Percentiles rank a stretch among this genome's conserved stretches.
Evolutionary conservation across 2,329 filamentous ascomycete genomes (phyloP).

Genomic region (Piedraia hortae): DNA sequence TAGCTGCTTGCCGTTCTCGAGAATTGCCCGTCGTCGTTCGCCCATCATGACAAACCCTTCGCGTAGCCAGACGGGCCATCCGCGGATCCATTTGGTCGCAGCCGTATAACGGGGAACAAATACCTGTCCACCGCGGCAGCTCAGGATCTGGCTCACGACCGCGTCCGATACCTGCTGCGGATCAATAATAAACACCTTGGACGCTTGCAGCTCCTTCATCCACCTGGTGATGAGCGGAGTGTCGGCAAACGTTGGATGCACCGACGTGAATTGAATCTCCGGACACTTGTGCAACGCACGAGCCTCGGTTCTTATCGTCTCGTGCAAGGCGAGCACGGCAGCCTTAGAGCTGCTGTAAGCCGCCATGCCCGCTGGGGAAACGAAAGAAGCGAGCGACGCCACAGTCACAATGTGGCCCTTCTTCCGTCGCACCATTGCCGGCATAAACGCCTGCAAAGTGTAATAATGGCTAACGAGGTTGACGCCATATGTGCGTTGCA

Average conservation of each 20-base stretch:
- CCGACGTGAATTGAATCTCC: conserved; percentile 16
- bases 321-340: conserved; percentile 25
- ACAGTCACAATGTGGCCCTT: conserved; percentile 30
- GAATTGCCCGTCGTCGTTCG: conserved; percentile 1
- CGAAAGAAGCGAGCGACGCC: conserved; percentile 25
- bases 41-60: conserved; percentile 1
- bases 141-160: conserved; percentile 18
- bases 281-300: conserved; percentile 16
- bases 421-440: conserved; percentile 21
- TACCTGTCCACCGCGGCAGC: conserved; percentile 16
- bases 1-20: background rate
- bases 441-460: conserved; percentile 24
- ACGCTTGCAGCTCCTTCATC: conserved; percentile 10
- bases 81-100: background rate
- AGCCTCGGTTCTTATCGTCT: conserved; percentile 17
- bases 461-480: conserved; percentile 25
- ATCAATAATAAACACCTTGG: conserved; percentile 12
- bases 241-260: conserved; percentile 17
- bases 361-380: conserved; percentile 12
- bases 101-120: conserved; percentile 7
- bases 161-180: conserved; percentile 16
- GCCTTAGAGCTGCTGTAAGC: conserved; percentile 26
- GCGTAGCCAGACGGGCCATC: conserved; percentile 1
- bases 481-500: conserved; percentile 23
- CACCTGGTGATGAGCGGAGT: conserved; percentile 14